Evolutionary conservation across 73 alveolate genomes (phyloP).

Genomic region (Paramecium octaurelia): DNA sequence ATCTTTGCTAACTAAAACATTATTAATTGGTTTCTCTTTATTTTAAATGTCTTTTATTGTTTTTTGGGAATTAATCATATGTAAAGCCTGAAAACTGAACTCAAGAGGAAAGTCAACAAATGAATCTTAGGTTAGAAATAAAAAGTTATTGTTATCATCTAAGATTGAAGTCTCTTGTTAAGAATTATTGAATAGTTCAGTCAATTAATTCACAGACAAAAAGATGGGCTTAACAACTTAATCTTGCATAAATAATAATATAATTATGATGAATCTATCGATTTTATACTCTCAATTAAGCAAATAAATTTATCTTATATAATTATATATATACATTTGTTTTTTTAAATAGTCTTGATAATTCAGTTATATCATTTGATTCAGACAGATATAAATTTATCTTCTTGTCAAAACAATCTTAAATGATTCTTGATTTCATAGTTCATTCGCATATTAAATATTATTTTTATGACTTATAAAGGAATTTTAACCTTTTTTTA

Average conservation of each 20-base stretch:
- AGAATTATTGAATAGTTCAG: not conserved
- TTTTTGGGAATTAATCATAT: not conserved
- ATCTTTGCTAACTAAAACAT: not conserved
- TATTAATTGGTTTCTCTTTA: not conserved
- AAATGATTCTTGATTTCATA: not conserved
- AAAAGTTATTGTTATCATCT: not conserved
- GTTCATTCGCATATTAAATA: not conserved
- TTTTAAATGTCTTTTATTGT: not conserved
- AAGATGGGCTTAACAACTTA: not conserved
- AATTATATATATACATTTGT: not conserved
- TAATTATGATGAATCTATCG: not conserved
- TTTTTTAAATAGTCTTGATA: not conserved
- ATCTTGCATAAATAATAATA: not conserved
- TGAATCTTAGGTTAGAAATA: not conserved
- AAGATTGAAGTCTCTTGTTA: not conserved
- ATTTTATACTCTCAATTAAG: not conserved
- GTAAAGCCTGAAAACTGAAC: not conserved
- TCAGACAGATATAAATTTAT: not conserved
- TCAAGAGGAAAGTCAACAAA: not conserved
- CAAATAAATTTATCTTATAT: not conserved
- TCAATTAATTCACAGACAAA: not conserved
- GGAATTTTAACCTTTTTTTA: not conserved
- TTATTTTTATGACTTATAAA: not conserved
- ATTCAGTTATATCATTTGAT: not conserved
- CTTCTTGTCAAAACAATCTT: not conserved